Evolutionary conservation across 495 filamentous ascomycete species (phyloP).

Genomic region (Trichoderma parareesei): DNA sequence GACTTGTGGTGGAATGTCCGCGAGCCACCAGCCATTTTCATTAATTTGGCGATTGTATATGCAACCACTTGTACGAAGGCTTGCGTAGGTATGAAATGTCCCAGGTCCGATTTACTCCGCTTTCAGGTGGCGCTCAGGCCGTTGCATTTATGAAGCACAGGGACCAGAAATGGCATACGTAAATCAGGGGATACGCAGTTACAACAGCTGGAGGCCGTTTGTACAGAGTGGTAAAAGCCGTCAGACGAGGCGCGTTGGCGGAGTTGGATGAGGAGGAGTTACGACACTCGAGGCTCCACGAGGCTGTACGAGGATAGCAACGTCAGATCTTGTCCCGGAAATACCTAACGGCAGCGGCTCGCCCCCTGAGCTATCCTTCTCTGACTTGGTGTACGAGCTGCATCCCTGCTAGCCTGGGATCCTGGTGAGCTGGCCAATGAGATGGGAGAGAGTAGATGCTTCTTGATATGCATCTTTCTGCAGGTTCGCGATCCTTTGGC

Average conservation of each 20-base stretch:
- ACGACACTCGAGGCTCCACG: background rate
- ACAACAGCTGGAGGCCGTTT: background rate
- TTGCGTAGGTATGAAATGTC: background rate
- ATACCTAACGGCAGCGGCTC: background rate
- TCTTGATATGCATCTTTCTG: background rate
- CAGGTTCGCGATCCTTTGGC: too few species aligned
- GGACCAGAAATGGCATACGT: background rate
- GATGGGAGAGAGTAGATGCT: background rate
- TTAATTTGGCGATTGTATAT: background rate
- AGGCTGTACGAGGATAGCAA: background rate
- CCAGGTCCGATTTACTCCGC: background rate
- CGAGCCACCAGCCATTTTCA: constrained; percentile 11
- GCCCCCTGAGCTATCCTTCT: background rate
- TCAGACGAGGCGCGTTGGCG: background rate
- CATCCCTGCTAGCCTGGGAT: constrained; percentile 7
- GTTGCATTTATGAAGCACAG: background rate
- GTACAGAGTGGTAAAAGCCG: background rate
- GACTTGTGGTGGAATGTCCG: constrained; percentile 20
- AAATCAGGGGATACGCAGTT: background rate
- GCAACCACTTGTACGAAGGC: background rate
- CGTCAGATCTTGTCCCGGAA: background rate
- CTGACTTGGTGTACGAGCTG: constrained; percentile 23
- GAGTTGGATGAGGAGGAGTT: background rate
- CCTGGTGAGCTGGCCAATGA: background rate
- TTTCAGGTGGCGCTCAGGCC: background rate